A percentile compares a stretch with the other conserved stretches of the same genome.
Conservation (phyloP, 352 stramenopile genomes). For the Plasmopara halstedii region DNA sequence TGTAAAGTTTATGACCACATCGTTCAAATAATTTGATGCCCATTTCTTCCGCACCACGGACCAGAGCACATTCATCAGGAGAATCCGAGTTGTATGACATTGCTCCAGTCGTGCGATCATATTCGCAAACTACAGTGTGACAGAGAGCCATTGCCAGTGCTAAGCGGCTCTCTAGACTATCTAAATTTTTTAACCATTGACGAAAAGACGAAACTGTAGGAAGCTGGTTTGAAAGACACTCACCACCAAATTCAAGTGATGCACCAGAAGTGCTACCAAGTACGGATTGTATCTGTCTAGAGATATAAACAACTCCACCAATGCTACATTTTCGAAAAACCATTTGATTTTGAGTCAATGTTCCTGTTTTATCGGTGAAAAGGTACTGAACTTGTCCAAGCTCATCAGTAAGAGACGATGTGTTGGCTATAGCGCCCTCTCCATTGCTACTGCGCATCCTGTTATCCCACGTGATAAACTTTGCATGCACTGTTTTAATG, state of each 20-base stretch:
- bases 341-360: slow-evolving; percentile 93
- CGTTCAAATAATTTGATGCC: slow-evolving; percentile 73
- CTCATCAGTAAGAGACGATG: slow-evolving; percentile 87
- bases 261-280: slow-evolving; percentile 28
- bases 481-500: slow-evolving; percentile 64
- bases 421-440: slow-evolving; percentile 75
- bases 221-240: slow-evolving; percentile 2
- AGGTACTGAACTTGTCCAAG: slow-evolving; percentile 89
- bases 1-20: slow-evolving; percentile 39
- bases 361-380: slow-evolving; percentile 94
- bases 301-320: slow-evolving; percentile 77
- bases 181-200: slow-evolving; percentile 35
- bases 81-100: slow-evolving; percentile 87
- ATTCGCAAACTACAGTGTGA: slow-evolving; percentile 82
- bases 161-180: slow-evolving; percentile 45
- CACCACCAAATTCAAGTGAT: slow-evolving; percentile 18
- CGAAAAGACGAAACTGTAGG: slow-evolving; percentile 37
- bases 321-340: slow-evolving; percentile 94
- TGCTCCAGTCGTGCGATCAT: slow-evolving; percentile 26
- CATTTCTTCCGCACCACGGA: slow-evolving; percentile 67
- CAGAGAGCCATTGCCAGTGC: slow-evolving; percentile 75
- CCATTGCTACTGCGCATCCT: slow-evolving; percentile 45
- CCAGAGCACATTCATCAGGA: slow-evolving; percentile 89
- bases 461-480: slow-evolving; percentile 75
- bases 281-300: slow-evolving; percentile 11